Evolutionary conservation across 164 flowering plant species (phyloP).

Genomic region (Litsea cubeba): DNA sequence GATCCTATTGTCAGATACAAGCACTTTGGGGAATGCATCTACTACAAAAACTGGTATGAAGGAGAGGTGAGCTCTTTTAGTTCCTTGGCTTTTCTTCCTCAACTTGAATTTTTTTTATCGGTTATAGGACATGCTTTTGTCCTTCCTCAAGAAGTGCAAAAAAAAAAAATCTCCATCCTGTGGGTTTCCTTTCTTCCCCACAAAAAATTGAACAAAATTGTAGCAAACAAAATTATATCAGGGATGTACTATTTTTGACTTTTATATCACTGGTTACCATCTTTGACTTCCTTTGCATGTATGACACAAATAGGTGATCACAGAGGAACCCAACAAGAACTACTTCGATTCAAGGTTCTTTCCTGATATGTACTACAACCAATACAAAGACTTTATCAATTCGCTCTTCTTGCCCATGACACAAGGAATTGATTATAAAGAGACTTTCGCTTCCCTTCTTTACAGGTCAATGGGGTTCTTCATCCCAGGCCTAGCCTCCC

Average conservation of each 20-base stretch:
- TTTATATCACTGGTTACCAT: no score
- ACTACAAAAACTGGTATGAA: slow-evolving; percentile 30
- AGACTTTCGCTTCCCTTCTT: background rate
- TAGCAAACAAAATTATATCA: no score
- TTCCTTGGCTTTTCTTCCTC: background rate
- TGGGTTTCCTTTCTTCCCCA: no score
- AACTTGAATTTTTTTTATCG: background rate
- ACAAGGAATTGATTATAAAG: slow-evolving; percentile 15
- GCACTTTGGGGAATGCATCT: slow-evolving; percentile 49
- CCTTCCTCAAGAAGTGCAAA: no score
- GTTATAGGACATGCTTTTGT: background rate
- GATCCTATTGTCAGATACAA: slow-evolving; percentile 25
- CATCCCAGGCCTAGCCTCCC: slow-evolving; percentile 16
- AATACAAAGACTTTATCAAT: slow-evolving; percentile 12
- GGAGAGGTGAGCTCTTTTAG: slow-evolving; percentile 31
- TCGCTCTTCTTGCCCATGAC: background rate
- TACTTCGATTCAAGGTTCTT: slow-evolving; percentile 25
- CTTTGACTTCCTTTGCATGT: no score
- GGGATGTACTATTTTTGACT: no score
- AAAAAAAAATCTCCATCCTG: no score
- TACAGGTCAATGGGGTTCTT: slow-evolving; percentile 7
- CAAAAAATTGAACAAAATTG: no score
- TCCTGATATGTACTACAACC: slow-evolving; percentile 23
- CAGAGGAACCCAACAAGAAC: slow-evolving; percentile 58
- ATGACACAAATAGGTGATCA: slow-evolving; percentile 16